These are phyloP conservation scores for Trichoderma gamsii DNA, from an alignment of 495 filamentous ascomycete genomes.

Conservation along the genomic window DNA sequence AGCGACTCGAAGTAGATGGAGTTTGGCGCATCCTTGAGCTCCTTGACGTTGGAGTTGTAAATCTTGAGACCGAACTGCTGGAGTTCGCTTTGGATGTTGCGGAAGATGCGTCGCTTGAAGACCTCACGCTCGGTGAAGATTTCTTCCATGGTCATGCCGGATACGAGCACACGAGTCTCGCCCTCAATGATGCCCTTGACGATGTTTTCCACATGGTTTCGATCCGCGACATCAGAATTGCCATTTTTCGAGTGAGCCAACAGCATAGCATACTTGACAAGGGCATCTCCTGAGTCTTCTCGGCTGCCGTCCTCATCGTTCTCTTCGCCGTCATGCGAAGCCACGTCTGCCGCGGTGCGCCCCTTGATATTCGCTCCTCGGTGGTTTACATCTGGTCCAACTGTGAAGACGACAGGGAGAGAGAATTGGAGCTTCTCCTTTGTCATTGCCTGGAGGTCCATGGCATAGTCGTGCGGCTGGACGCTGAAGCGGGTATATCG, in stretches of 20 bases:
- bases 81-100: conserved; percentile 69
- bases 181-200: conserved; percentile 87
- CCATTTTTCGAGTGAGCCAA: conserved; percentile 51
- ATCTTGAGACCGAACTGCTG: conserved; percentile 67
- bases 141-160: conserved; percentile 80
- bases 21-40: conserved; percentile 70
- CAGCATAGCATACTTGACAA: conserved; percentile 73
- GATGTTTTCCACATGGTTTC: conserved; percentile 66
- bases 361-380: conserved; percentile 36
- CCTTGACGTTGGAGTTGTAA: conserved; percentile 77
- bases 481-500: conserved; percentile 50
- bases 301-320: conserved; percentile 22
- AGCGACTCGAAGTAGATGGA: conserved; percentile 74
- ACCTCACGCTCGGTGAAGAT: conserved; percentile 74
- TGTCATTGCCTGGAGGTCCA: conserved; percentile 77
- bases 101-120: conserved; percentile 72
- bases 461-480: conserved; percentile 69
- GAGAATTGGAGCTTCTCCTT: conserved; percentile 74
- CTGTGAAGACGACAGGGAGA: conserved; percentile 77
- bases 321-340: conserved; percentile 16
- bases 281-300: conserved; percentile 28
- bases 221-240: conserved; percentile 30
- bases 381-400: conserved; percentile 64
- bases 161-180: conserved; percentile 72
- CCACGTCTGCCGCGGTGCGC: background rate